Percentiles rank a stretch among this genome's conserved stretches.
These are phyloP conservation scores for Tuber calosporum DNA, from an alignment of 495 filamentous ascomycete genomes.

Conservation along the genomic window DNA sequence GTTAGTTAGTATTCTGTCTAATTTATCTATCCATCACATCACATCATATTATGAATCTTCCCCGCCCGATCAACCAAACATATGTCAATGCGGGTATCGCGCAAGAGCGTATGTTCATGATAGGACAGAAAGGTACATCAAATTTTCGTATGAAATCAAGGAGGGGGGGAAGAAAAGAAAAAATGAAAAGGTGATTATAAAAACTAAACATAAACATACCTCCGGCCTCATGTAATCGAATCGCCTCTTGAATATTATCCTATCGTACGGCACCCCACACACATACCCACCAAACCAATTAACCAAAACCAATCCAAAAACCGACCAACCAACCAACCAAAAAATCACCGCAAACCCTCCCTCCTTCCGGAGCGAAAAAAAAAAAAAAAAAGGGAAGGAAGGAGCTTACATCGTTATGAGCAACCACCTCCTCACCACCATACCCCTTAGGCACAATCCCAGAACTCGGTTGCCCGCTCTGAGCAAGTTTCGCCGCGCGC, in stretches of 20 bases:
- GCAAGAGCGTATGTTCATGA: background rate
- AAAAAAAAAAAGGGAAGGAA: background rate
- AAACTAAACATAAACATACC: conserved; percentile 46
- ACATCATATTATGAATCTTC: background rate
- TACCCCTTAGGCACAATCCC: background rate
- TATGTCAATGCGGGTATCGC: conserved; percentile 3
- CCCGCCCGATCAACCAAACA: conserved; percentile 7
- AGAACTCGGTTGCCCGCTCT: conserved; percentile 17
- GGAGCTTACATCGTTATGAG: background rate
- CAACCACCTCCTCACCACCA: conserved; percentile 2
- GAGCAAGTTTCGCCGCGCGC: conserved; percentile 32
- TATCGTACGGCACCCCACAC: conserved; percentile 45
- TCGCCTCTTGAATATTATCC: conserved; percentile 90
- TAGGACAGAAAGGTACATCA: background rate
- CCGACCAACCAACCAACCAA: conserved; percentile 1
- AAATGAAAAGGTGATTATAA: conserved; percentile 2
- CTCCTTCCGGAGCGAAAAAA: background rate
- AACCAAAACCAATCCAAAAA: conserved; percentile 2
- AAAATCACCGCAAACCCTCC: background rate
- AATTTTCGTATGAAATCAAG: background rate
- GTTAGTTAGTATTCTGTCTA: background rate
- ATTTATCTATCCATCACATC: background rate
- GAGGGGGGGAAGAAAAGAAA: background rate
- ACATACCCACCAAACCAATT: background rate
- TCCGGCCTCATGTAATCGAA: conserved; percentile 81